Evolutionary conservation across 257 asterid species (phyloP).

Genomic region (Lantana camara): DNA sequence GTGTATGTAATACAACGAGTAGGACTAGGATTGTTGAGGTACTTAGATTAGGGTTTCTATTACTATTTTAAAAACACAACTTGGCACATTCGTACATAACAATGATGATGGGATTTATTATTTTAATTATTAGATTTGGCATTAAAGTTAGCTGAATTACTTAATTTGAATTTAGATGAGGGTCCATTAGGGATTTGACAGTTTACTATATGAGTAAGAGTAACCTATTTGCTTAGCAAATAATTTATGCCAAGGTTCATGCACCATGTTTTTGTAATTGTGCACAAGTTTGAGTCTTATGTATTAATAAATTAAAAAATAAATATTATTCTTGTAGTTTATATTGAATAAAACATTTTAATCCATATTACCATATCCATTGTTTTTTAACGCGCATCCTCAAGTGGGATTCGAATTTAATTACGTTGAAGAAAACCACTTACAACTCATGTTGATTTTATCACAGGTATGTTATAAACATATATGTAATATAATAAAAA

Average conservation of each 20-base stretch:
- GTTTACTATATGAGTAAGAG: background rate
- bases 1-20: background rate
- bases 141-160: background rate
- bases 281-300: background rate
- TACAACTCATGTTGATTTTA: no score
- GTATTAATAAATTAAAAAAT: background rate
- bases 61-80: background rate
- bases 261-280: constrained; percentile 15
- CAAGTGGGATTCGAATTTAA: no score
- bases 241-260: constrained; percentile 21
- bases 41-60: background rate
- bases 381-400: no score
- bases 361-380: no score
- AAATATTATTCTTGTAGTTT: no score
- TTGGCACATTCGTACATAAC: background rate
- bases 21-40: background rate
- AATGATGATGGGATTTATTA: background rate
- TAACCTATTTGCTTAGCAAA: background rate
- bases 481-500: no score
- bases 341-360: no score
- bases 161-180: constrained; percentile 14
- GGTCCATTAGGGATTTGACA: constrained; percentile 6
- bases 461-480: no score
- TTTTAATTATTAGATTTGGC: background rate
- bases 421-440: no score